Percentiles rank a stretch among this genome's conserved stretches.
These are phyloP conservation scores for Castanospermum australe DNA, from an alignment of 306 rosid species.

Conservation along the genomic window DNA sequence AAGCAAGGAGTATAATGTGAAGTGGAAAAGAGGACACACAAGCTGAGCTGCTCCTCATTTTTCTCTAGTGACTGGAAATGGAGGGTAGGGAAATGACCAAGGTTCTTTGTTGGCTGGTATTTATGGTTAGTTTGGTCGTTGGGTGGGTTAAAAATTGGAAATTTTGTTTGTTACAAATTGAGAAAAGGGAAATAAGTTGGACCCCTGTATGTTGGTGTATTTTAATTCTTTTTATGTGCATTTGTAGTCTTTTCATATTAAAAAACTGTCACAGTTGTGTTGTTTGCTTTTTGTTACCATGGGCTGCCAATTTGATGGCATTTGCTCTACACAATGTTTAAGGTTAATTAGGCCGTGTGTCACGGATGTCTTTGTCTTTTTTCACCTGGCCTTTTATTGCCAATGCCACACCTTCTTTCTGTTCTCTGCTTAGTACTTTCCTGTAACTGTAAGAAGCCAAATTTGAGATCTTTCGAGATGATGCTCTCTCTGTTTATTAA, in stretches of 20 bases:
- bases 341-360: slow-evolving; percentile 1
- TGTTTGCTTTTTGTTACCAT: slow-evolving; percentile 15
- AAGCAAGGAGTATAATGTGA: slow-evolving; percentile 14
- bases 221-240: slow-evolving; percentile 1
- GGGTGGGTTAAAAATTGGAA: slow-evolving; percentile 3
- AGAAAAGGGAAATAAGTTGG: background rate
- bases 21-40: background rate
- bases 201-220: background rate
- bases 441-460: slow-evolving; percentile 22
- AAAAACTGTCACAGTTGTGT: background rate
- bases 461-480: slow-evolving; percentile 37
- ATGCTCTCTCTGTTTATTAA: slow-evolving; percentile 2
- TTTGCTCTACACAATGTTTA: slow-evolving; percentile 25
- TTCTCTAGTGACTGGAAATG: background rate
- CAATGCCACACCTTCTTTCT: slow-evolving; percentile 3
- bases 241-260: background rate
- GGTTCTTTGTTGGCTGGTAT: slow-evolving; percentile 2
- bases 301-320: background rate
- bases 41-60: slow-evolving; percentile 22
- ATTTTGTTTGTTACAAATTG: background rate
- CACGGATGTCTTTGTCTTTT: slow-evolving; percentile 37
- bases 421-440: slow-evolving; percentile 12
- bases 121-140: slow-evolving; percentile 20
- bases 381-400: background rate
- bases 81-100: background rate